These are phyloP conservation scores for Nothophaeocryptopus gaeumannii DNA, from an alignment of 2,329 filamentous ascomycete genomes.

Conservation along the genomic window DNA sequence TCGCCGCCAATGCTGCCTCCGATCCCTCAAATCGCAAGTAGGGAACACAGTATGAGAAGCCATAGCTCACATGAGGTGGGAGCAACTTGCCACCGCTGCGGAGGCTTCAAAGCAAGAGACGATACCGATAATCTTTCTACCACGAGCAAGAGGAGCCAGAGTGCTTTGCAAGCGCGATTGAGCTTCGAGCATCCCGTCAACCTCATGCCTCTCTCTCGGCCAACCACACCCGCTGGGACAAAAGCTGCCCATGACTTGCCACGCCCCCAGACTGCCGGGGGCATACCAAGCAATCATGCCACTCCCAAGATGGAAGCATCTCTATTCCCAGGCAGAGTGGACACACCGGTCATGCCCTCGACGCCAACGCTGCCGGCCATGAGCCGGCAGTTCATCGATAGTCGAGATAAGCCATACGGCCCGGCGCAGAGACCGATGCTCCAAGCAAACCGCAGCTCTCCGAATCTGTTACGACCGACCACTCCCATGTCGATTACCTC, in stretches of 20 bases:
- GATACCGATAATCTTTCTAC: conserved; percentile 12
- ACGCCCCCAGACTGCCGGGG: conserved; percentile 19
- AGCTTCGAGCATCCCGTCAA: conserved; percentile 22
- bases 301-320: conserved; percentile 26
- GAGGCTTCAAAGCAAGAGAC: conserved; percentile 5
- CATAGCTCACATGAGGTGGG: too few species aligned
- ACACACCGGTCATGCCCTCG: conserved; percentile 8
- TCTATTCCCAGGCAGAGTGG: conserved; percentile 21
- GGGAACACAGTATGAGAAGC: not conserved
- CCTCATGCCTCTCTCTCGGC: conserved; percentile 11
- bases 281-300: conserved; percentile 7
- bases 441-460: conserved; percentile 25
- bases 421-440: conserved; percentile 16
- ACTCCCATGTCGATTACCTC: conserved; percentile 4
- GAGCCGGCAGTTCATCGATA: conserved; percentile 33
- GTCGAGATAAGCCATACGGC: conserved; percentile 32
- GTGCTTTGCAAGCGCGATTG: conserved; percentile 13
- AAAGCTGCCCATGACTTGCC: not conserved
- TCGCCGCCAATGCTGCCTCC: conserved; percentile 47
- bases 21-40: conserved; percentile 38
- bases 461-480: conserved; percentile 15
- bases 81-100: too few species aligned
- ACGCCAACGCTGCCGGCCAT: conserved; percentile 24
- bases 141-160: conserved; percentile 9
- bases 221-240: not conserved